Percentiles rank a stretch among this genome's conserved stretches.
Conservation (phyloP, 2,329 filamentous ascomycete species). For the Diaporthe nobilis region DNA sequence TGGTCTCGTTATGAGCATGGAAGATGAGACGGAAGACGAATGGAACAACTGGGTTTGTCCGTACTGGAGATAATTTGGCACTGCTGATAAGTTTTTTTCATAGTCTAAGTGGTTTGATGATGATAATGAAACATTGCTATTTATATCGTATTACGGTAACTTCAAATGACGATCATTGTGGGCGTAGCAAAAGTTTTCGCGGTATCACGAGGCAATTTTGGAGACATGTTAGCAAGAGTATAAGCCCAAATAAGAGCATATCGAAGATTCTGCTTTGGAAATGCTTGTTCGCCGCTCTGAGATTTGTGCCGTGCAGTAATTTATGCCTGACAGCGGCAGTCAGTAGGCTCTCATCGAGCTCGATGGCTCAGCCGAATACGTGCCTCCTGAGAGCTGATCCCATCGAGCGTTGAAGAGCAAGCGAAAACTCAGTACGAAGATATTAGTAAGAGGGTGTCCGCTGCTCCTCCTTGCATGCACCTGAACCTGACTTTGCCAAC, state of each 20-base stretch:
- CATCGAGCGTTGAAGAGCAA: not conserved
- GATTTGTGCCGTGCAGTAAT: not conserved
- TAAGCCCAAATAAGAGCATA: too few relatives aligned
- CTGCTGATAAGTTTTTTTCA: not conserved
- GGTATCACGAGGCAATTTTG: too few relatives aligned
- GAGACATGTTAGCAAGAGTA: too few relatives aligned
- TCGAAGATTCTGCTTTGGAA: too few relatives aligned
- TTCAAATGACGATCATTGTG: too few relatives aligned
- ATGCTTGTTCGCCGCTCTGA: too few relatives aligned
- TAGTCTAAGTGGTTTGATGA: too few relatives aligned
- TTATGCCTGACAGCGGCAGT: not conserved
- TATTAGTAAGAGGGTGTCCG: not conserved
- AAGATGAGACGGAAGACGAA: not conserved
- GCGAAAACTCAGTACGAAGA: not conserved
- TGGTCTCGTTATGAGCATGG: not conserved
- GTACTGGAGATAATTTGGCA: not conserved
- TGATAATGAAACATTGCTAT: too few relatives aligned
- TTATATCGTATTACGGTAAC: too few relatives aligned
- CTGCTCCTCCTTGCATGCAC: not conserved
- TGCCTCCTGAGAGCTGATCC: not conserved
- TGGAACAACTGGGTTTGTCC: not conserved
- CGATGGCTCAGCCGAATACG: not conserved
- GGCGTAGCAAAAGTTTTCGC: too few relatives aligned
- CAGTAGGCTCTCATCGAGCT: not conserved
- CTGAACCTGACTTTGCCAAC: not conserved